Evolutionary conservation across 768 basidiomycete genomes (phyloP).

Genomic region (Epithele typhae): DNA sequence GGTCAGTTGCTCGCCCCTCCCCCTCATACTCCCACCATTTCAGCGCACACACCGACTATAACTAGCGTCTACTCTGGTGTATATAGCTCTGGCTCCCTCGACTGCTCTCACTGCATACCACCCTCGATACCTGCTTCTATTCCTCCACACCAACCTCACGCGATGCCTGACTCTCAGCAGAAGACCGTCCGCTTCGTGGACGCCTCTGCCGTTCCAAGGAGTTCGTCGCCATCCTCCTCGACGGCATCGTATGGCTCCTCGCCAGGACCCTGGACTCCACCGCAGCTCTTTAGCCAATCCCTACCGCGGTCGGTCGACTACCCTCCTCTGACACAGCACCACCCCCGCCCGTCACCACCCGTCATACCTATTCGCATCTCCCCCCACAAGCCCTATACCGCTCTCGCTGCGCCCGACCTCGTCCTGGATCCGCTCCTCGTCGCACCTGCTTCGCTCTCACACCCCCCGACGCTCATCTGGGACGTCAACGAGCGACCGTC

Average conservation of each 20-base stretch:
- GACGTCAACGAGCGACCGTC: constrained; percentile 8
- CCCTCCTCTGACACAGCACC: neutral
- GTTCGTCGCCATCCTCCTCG: constrained; percentile 12
- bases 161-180: neutral
- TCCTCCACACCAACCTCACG: too few relatives aligned
- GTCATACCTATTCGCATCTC: too few relatives aligned
- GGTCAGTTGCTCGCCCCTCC: neutral
- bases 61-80: too few relatives aligned
- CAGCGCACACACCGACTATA: neutral
- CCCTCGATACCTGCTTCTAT: neutral
- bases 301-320: neutral
- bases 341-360: neutral
- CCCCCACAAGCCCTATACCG: too few relatives aligned
- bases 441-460: neutral
- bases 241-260: constrained; percentile 6
- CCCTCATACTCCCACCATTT: neutral
- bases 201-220: constrained; percentile 5
- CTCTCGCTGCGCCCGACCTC: neutral
- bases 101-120: too few relatives aligned
- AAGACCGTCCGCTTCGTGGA: constrained; percentile 11
- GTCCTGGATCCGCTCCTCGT: constrained; percentile 9
- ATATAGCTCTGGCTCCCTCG: too few relatives aligned
- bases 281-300: neutral
- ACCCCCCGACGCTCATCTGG: constrained; percentile 10
- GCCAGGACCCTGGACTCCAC: neutral